Conservation (phyloP, 805 yeast species). For the Yueomyces sp. region DNA sequence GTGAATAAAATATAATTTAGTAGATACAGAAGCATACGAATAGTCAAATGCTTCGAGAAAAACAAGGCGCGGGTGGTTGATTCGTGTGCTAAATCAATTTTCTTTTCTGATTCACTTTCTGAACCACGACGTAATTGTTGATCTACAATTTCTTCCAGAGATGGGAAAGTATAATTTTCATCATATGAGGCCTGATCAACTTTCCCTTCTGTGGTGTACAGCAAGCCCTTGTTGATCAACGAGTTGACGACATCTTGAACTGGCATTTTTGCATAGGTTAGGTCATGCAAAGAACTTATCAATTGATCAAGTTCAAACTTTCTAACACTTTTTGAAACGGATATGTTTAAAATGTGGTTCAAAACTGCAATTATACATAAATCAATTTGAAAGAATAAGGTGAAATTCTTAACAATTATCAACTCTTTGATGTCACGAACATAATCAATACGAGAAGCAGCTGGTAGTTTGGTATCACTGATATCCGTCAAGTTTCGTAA, state of each 20-base stretch:
- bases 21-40: conserved; percentile 37
- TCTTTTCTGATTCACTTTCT: conserved; percentile 16
- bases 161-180: conserved; percentile 22
- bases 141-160: conserved; percentile 17
- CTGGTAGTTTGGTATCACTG: conserved; percentile 33
- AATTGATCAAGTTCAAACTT: conserved; percentile 28
- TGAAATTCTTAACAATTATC: conserved; percentile 34
- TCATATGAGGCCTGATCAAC: conserved; percentile 19
- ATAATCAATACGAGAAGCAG: conserved; percentile 24
- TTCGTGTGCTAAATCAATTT: conserved; percentile 27
- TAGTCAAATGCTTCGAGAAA: conserved; percentile 26
- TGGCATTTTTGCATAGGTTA: conserved; percentile 23
- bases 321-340: conserved; percentile 29
- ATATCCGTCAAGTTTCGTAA: conserved; percentile 27
- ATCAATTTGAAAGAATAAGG: conserved; percentile 34
- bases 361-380: conserved; percentile 25
- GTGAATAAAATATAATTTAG: conserved; percentile 37
- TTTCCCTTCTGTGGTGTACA: conserved; percentile 19
- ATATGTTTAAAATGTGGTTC: conserved; percentile 22
- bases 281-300: conserved; percentile 21
- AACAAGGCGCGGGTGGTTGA: conserved; percentile 29
- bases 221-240: conserved; percentile 17
- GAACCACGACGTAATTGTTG: neutral
- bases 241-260: conserved; percentile 17
- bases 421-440: conserved; percentile 30